A percentile compares a stretch with the other conserved stretches of the same genome.
These are phyloP conservation scores for Botrytis sinoallii DNA, from an alignment of 2,329 filamentous ascomycete species.

Conservation along the genomic window DNA sequence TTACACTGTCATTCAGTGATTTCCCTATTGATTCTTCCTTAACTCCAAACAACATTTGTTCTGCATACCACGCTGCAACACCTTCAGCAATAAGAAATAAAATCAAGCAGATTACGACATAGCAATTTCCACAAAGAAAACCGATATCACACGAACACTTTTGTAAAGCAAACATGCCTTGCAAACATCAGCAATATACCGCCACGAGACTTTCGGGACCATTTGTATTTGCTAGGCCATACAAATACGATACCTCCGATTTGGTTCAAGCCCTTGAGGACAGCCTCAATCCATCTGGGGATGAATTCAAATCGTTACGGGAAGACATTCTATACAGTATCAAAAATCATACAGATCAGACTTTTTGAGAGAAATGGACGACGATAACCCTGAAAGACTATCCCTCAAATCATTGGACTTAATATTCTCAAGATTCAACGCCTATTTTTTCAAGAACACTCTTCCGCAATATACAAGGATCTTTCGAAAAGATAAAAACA, in stretches of 20 bases:
- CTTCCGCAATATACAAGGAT: neutral
- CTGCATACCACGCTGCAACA: neutral
- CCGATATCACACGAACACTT: neutral
- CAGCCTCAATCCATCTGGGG: neutral
- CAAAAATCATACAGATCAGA: neutral
- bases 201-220: neutral
- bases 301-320: neutral
- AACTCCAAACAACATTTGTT: neutral
- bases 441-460: neutral
- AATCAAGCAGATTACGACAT: neutral
- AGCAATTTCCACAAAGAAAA: neutral
- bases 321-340: neutral
- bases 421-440: neutral
- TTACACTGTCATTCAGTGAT: neutral
- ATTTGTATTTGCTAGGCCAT: neutral
- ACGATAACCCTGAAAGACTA: neutral
- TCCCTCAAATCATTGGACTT: neutral
- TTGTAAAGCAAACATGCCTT: neutral
- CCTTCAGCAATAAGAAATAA: neutral
- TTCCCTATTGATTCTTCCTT: neutral
- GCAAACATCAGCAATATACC: neutral
- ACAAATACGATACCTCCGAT: neutral
- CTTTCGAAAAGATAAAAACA: neutral
- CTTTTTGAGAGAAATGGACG: neutral
- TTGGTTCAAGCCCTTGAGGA: neutral